These are phyloP conservation scores for Misopates orontium DNA, from an alignment of 257 asterid genomes.

Conservation along the genomic window DNA sequence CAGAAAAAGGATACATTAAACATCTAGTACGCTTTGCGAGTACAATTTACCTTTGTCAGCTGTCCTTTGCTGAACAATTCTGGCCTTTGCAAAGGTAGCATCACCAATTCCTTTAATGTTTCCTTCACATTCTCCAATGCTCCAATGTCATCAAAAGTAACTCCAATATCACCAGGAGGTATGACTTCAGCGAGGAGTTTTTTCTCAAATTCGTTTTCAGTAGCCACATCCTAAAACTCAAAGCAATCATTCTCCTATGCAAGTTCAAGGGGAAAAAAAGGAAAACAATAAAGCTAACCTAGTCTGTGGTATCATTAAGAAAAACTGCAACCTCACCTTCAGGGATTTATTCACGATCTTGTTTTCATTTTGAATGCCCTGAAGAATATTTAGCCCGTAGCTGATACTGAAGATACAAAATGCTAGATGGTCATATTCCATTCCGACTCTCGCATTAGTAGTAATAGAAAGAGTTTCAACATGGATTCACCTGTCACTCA, in stretches of 20 bases:
- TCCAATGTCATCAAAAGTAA: slow-evolving; percentile 84
- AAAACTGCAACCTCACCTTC: slow-evolving; percentile 40
- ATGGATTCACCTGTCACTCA: slow-evolving; percentile 57
- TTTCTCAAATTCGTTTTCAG: slow-evolving; percentile 86
- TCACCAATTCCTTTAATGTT: slow-evolving; percentile 86
- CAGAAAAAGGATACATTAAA: slow-evolving; percentile 9
- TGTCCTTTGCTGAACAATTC: slow-evolving; percentile 88
- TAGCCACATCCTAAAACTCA: slow-evolving; percentile 71
- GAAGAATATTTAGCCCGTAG: slow-evolving; percentile 73
- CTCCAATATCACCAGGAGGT: slow-evolving; percentile 87
- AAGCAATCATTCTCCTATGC: slow-evolving; percentile 18
- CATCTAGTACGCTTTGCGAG: slow-evolving; percentile 18
- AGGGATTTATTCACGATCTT: slow-evolving; percentile 75
- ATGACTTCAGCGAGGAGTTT: slow-evolving; percentile 80
- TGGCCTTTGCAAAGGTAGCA: slow-evolving; percentile 90
- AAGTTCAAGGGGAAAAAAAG: slow-evolving; percentile 22
- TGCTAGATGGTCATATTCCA: slow-evolving; percentile 19
- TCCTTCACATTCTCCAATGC: slow-evolving; percentile 91
- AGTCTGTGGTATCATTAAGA: slow-evolving; percentile 24
- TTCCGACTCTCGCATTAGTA: slow-evolving; percentile 6
- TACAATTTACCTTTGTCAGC: slow-evolving; percentile 65
- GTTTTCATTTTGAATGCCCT: slow-evolving; percentile 70
- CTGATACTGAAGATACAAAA: slow-evolving; percentile 53
- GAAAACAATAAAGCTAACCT: slow-evolving; percentile 3
- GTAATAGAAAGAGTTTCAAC: slow-evolving; percentile 14